Evolutionary conservation across 2,329 filamentous ascomycete genomes (phyloP), one percentile per base, ranked within the genome.

Genomic region (Epichloe elymi): DNA sequence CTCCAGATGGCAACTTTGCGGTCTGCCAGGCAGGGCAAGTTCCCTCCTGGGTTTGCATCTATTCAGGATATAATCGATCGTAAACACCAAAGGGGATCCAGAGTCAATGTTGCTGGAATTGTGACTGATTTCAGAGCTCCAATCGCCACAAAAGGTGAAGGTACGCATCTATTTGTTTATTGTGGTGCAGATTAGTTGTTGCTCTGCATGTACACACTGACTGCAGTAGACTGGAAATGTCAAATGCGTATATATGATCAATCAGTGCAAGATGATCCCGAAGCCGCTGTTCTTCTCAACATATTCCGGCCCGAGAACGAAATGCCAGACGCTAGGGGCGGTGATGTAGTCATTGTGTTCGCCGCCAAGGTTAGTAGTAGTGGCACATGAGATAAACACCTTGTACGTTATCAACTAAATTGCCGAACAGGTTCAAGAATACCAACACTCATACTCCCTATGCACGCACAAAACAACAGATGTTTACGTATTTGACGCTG

Each of bases 71-170:
- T 80, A 19, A 58, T 80, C 54, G 65, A 74, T 48, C 65, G 64
- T 19, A 61, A 63, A 23, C 51, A 65, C 44, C 45, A 56, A 8
- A 15, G 57, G 26, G 55, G 61, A 30, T 57, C 41, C 2, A 52
- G 69, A 5, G 70, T 82, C 55, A 83, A 72, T 65, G 67, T 93
- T 40, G 75, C 88, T 48, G 89, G 88, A 1, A 66, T 91, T 4
- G 77, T 91, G 3, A 78, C 79, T 48, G 86, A 91, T 58, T 74
- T 73, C 46, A 73, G 79, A 51, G 65, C 72, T 1, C 76, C 80
- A 1, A 71, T 70, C 0, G 51, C 62, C 11, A 80, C 80, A 1
- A 68, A 54, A 50, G 74, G 76, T 20, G 59, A 63, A 23, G 83
- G 86, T 74, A 66, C 56, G 64, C n/a, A 12, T 46, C 45, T 36